Evolutionary conservation across 164 flowering plant genomes (phyloP), one percentile per base, ranked within the genome.

Genomic region (Umbilicus rupestris): DNA sequence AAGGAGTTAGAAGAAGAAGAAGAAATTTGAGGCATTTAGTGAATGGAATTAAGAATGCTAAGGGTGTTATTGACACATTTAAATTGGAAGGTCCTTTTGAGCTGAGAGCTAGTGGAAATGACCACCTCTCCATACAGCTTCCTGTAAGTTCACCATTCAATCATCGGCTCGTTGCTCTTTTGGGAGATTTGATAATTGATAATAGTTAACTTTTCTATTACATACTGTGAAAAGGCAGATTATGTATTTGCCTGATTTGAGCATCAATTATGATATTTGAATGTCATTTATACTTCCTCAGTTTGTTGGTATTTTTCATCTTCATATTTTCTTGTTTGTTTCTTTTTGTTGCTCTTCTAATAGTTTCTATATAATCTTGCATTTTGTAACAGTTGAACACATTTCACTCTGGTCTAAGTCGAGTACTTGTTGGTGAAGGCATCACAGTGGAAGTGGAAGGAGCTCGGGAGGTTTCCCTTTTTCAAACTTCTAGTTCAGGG

Each of bases 341-440:
- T 10, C 16, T 26, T 17, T 22, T 7, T 46, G 14, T 29, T 31
- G 12, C 28, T 5, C 3, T 49, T 39, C 7, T 47, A 47, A 28
- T 35, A 17, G 31, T 66, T 3, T 3, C 7, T 26, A 20, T 19
- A 26, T 62, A 7, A 10, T 45, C 42, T 59, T 58, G 66, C 31
- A n/a, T 9, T 37, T 33, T 31, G 35, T 41, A n/a, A 60, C 86
- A 85, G 96, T 29, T 70, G 72, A 85, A 85, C 68, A 47, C 52
- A 20, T 78, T 87, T 2, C 75, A 70, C 39, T 55, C 71, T 70
- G 90, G 88, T 57, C 73, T 87, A 65, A 83, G 77, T 66, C 78
- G 83, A 29, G 22, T 90, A 35, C 79, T 79, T 68, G 91, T 87
- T 55, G 78, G 87, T 50, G 87, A 90, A 82, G 96, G 93, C 69